phyloP scores from a whole-genome alignment of 2,329 filamentous ascomycete genomes.

The Akanthomyces muscarius region DNA sequence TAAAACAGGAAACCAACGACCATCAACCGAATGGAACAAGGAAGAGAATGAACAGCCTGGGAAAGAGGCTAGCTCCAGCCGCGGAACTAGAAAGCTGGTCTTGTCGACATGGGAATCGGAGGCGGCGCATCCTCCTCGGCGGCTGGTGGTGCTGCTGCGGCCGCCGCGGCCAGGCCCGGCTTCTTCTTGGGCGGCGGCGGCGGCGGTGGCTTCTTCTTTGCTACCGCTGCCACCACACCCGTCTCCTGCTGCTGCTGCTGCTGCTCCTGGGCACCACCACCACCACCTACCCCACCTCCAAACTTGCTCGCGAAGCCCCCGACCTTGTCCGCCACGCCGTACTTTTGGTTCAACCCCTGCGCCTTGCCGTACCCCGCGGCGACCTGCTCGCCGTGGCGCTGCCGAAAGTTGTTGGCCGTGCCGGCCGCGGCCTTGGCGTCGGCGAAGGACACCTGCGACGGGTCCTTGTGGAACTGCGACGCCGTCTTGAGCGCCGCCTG shows the following conservation, averaged over 20 bases:
- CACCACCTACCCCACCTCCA: constrained; percentile 13
- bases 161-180: constrained; percentile 30
- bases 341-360: constrained; percentile 57
- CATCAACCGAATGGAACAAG: neutral
- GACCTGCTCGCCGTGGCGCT: constrained; percentile 66
- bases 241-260: neutral
- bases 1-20: neutral
- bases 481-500: constrained; percentile 61
- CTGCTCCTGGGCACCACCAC: neutral
- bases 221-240: neutral
- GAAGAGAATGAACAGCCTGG: too few relatives aligned
- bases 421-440: constrained; percentile 56
- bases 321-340: constrained; percentile 46
- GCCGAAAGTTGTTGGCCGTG: constrained; percentile 65
- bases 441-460: constrained; percentile 55
- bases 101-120: constrained; percentile 50
- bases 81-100: constrained; percentile 41
- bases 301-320: constrained; percentile 25
- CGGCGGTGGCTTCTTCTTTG: constrained; percentile 48
- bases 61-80: neutral
- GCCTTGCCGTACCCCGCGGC: constrained; percentile 55
- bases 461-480: constrained; percentile 55
- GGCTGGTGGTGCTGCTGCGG: constrained; percentile 7
- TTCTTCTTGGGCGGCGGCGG: constrained; percentile 52
- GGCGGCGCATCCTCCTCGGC: constrained; percentile 39